Evolutionary conservation across 768 basidiomycete genomes (phyloP).

Genomic region (Auriscalpium vulgare): DNA sequence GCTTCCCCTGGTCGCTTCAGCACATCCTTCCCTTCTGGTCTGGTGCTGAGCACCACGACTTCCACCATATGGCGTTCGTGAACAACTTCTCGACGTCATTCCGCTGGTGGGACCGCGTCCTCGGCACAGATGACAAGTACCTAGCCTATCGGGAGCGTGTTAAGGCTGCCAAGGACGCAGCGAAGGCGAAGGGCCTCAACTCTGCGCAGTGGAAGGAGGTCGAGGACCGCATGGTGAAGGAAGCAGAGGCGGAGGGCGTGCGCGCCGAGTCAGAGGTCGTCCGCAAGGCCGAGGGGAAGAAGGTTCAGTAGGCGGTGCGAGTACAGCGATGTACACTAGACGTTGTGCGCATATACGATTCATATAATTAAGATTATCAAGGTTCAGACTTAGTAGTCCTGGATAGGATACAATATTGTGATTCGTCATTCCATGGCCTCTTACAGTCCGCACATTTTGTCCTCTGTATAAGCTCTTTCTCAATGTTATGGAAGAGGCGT

Average conservation of each 20-base stretch:
- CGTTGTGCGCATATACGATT: too few species aligned
- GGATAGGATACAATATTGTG: too few species aligned
- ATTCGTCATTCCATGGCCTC: too few species aligned
- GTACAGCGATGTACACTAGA: not conserved
- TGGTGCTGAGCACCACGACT: constrained; percentile 96
- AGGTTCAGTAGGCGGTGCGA: constrained; percentile 3
- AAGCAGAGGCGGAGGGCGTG: constrained; percentile 69
- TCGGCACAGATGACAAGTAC: constrained; percentile 91
- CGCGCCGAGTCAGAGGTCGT: constrained; percentile 52
- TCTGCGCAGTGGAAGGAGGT: constrained; percentile 45
- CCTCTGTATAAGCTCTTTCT: too few species aligned
- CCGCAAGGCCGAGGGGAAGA: constrained; percentile 15
- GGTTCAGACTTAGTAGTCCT: too few species aligned
- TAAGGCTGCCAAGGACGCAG: constrained; percentile 42
- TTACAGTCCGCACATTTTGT: too few species aligned
- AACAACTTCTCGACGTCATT: constrained; percentile 94
- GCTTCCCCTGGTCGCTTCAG: constrained; percentile 97
- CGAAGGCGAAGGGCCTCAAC: constrained; percentile 25
- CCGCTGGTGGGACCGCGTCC: constrained; percentile 86
- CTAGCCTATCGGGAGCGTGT: constrained; percentile 67
- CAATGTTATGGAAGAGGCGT: too few species aligned
- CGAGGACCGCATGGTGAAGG: constrained; percentile 55
- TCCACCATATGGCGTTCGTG: constrained; percentile 95
- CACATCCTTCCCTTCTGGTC: constrained; percentile 94
- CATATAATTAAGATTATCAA: too few species aligned